phyloP scores from a whole-genome alignment of 2,329 filamentous ascomycete species.

The Neurospora sp. region DNA sequence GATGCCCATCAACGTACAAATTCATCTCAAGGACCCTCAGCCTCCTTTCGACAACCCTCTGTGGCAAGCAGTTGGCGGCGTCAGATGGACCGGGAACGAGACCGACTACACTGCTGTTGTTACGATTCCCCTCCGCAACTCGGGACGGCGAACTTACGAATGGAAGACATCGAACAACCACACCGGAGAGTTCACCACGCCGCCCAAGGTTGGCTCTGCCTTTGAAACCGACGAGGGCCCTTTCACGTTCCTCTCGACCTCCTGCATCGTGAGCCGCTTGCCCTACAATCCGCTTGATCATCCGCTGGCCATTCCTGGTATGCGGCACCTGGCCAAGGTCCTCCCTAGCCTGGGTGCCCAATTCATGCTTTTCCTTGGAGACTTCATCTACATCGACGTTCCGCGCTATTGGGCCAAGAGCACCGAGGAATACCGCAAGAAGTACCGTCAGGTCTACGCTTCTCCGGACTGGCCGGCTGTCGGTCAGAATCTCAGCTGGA shows the following conservation, averaged over 20 bases:
- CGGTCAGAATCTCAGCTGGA: conserved; percentile 80
- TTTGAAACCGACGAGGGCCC: conserved; percentile 52
- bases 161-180: conserved; percentile 84
- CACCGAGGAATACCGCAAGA: conserved; percentile 69
- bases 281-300: conserved; percentile 82
- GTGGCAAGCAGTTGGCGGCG: conserved; percentile 58
- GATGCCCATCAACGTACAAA: conserved; percentile 66
- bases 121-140: conserved; percentile 51
- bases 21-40: conserved; percentile 43
- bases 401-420: conserved; percentile 66
- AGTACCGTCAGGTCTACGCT: conserved; percentile 92
- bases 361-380: conserved; percentile 73
- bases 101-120: conserved; percentile 77
- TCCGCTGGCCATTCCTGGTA: conserved; percentile 69
- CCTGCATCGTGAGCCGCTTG: conserved; percentile 84
- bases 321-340: conserved; percentile 64
- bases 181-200: conserved; percentile 68
- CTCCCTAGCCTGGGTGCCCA: conserved; percentile 64
- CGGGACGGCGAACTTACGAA: conserved; percentile 65
- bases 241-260: conserved; percentile 86
- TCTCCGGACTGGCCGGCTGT: conserved; percentile 82
- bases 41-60: conserved; percentile 43
- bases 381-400: conserved; percentile 88
- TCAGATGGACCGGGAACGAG: conserved; percentile 57
- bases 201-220: conserved; percentile 58